Base-by-base conservation (phyloP, 2,329 filamentous ascomycete genomes). In the Pseudocercospora cruenta region DNA sequence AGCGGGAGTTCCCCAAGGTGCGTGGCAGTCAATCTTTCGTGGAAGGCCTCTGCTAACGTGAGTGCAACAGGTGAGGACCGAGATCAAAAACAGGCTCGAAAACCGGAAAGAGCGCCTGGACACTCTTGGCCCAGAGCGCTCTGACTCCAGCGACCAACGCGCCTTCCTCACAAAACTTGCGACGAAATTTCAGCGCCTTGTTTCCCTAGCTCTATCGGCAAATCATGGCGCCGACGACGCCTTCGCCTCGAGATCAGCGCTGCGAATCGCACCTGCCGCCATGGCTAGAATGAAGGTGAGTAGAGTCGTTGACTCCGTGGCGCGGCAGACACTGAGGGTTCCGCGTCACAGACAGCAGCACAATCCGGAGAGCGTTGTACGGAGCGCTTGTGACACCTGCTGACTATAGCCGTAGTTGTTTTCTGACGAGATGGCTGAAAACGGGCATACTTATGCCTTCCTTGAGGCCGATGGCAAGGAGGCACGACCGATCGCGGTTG, bases 101-200 rank as follows among this genome's bases (percentile, higher is more conserved):
- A 58, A 67, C 1, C 75, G 72, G 1, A 54, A 64, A 3, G 69
- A 70, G 0, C 71, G 72, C 0, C 75, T 90, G 1, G 67, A 76
- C 0, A 76, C 77, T 3, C 78, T 90, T 0, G 88, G 88, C 0
- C 75, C 78, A 0, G 78, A 82, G 3, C 79, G 87, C 6, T 73
- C 69, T 3, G 85, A 81, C 0, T 28, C 77, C 0, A 64, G 77
- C 0, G 81, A 87, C 63, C 85, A 88, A 65, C 80, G 79, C 0
- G 71, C 77, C 2, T 82, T 83, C n/a, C 76, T 89, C 9, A 77
- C 83, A 6, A 55, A 78, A 80, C 60, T 84, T 19, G 75, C 80
- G 0, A 75, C 72, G 0, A 68, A 72, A 3, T 84, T 82, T 63
- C 80, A 82, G 65, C 66, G 70, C 1, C 64, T 79, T 1, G 77